Evolutionary conservation across 2,329 filamentous ascomycete genomes (phyloP).

Genomic region (Sarocladiaceae sp.): DNA sequence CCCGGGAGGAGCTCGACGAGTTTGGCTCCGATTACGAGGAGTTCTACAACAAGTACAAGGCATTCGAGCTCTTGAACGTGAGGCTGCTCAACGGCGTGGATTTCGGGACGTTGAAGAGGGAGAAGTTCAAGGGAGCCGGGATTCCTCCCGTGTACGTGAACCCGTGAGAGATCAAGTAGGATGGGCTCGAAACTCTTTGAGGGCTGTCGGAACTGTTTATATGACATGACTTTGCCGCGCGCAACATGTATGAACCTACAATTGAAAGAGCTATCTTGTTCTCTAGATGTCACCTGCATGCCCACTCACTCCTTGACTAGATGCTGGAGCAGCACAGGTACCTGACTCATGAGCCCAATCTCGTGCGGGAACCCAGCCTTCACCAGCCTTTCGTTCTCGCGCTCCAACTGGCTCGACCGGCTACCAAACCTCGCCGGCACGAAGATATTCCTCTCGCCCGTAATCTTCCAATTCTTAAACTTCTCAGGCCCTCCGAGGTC

Average conservation of each 20-base stretch:
- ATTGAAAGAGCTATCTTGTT: no score
- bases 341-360: neutral
- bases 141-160: slow-evolving; percentile 1
- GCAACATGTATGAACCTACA: no score
- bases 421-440: neutral
- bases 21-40: slow-evolving; percentile 21
- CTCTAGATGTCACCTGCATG: no score
- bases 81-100: slow-evolving; percentile 33
- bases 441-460: slow-evolving; percentile 9
- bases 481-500: slow-evolving; percentile 11
- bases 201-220: no score
- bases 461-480: slow-evolving; percentile 11
- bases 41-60: slow-evolving; percentile 14
- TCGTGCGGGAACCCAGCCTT: neutral
- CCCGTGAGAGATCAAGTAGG: neutral
- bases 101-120: slow-evolving; percentile 17
- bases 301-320: neutral
- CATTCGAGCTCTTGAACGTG: slow-evolving; percentile 29
- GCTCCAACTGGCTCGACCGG: neutral
- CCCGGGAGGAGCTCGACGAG: slow-evolving; percentile 28
- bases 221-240: no score
- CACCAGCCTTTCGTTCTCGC: neutral
- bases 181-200: no score
- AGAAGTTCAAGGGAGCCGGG: neutral
- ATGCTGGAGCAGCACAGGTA: neutral